Base-by-base conservation (phyloP, 2,329 filamentous ascomycete genomes). In the Diaporthe vaccinii region DNA sequence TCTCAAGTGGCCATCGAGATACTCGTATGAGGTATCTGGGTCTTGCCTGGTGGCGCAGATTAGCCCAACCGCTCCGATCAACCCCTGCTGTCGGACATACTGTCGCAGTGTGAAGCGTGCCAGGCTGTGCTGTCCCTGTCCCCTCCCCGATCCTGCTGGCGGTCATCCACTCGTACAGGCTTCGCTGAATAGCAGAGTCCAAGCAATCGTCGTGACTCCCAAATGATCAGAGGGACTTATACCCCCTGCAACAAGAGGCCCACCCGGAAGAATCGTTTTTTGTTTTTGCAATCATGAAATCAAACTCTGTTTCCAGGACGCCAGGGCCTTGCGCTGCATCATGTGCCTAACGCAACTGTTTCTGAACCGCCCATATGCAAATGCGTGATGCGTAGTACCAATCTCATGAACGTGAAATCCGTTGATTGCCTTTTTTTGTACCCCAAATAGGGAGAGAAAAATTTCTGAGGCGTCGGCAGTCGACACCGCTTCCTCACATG, bases 401-500 rank as follows among this genome's bases (percentile, higher is more conserved):
- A 76, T 75, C 46, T 74, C 71, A 76, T 74, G 55, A 77, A 74
- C 58, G 59, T 70, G 51, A 70, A 71, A 62, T 51, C 72, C 67
- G 39, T 65, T 58, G 22, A 44, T 75, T 68, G 55, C 65, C 72
- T 70, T 58, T 73, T 72, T 74, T 74, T 34, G 28, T 69, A 72
- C 59, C 41, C 49, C 61, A 39, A 62, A 61, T 28, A 68, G 55
- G 70, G 61, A 57, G 46, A 39, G 46, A 59, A 74, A 31, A 72
- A 62, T n/a, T 57, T 57, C 20, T 41, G 49, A 71, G 28, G 61
- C 58, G 49, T 39, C 55, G 65, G 67, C 75, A 41, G 53, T 39
- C 46, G 12, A 68, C 75, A 55, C 75, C 74, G 65, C 68, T 76
- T 76, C 78, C 79, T 88, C 86, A 93, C 83, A 91, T 87, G 81